Evolutionary conservation across 1,284 basidiomycete genomes (phyloP).

Genomic region (Ustilago sp.): DNA sequence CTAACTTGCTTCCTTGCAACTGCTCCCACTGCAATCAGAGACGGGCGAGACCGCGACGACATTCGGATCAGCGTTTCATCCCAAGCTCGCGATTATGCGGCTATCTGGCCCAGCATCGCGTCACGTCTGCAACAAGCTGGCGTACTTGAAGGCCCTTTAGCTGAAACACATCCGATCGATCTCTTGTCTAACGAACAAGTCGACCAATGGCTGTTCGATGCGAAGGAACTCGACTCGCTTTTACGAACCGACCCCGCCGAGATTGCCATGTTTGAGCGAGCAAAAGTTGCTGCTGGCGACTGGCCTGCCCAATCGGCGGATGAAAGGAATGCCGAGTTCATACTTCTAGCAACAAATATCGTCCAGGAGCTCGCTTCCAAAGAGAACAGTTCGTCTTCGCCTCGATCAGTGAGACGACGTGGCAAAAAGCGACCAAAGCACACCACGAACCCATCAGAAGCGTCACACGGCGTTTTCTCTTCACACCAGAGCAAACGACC

Average conservation of each 20-base stretch:
- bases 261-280: constrained; percentile 17
- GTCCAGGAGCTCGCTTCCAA: neutral
- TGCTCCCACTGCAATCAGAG: neutral
- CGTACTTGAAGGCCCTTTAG: neutral
- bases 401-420: neutral
- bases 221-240: constrained; percentile 24
- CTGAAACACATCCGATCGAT: constrained; percentile 26
- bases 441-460: neutral
- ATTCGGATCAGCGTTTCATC: neutral
- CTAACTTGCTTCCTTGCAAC: constrained; percentile 27
- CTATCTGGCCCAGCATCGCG: constrained; percentile 20
- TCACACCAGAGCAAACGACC: constrained; percentile 1
- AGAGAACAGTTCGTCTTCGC: neutral
- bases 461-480: neutral
- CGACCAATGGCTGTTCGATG: constrained; percentile 30
- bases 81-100: neutral
- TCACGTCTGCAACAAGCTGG: constrained; percentile 12
- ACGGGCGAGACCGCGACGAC: neutral
- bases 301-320: constrained; percentile 16
- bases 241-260: constrained; percentile 29
- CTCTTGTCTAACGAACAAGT: constrained; percentile 37
- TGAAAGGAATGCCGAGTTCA: constrained; percentile 12
- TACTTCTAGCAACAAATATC: constrained; percentile 9
- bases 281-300: constrained; percentile 29
- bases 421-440: constrained; percentile 1